Evolutionary conservation across 148 eudicot species (phyloP), one percentile per base, ranked within the genome.

Genomic region (Persicaria maculosa): DNA sequence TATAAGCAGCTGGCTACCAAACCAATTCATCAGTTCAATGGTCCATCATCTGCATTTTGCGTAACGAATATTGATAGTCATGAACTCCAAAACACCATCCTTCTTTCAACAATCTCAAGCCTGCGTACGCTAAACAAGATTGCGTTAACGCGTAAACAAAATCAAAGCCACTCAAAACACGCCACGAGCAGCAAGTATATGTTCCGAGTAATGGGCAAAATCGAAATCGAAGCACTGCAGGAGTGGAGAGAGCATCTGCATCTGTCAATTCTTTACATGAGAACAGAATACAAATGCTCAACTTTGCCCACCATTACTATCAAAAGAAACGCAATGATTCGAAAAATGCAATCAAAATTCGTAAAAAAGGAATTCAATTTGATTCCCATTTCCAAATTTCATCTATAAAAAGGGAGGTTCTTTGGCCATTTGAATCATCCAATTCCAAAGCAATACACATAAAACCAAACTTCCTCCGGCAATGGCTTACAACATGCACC

Each of bases 401-500:
- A 50, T 12, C 70, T 36, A 65, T 65, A 65, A 12, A 65, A 12
- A 43, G 22, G 7, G 17, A 36, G 5, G 44, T 12, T 65, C 70
- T 40, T 6, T 40, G 1, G 16, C 70, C 46, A 65, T 7, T 65
- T 40, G 17, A 65, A 65, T 40, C 70, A 65, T 40, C 45, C 70
- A 40, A 43, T 31, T 31, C 36, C 36, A 31, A 31, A 31, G 36
- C 36, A 14, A 15, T 14, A 65, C 46, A 40, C 25, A 2, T 36
- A 43, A 5, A 6, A 61, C 11, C 19, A 3, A 25, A 8, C 14
- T 11, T 4, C 44, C 8, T 19, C 8, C 31, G 19, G 1, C 55
- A 52, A 52, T 52, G 55, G 55, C 55, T 58, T 58, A 58, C 70
- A 65, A 36, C 70, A 65, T 36, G 69, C n/a, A 31, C 36, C 36